phyloP scores from a whole-genome alignment of 495 filamentous ascomycete genomes.

The Talaromyces stipitatus region DNA sequence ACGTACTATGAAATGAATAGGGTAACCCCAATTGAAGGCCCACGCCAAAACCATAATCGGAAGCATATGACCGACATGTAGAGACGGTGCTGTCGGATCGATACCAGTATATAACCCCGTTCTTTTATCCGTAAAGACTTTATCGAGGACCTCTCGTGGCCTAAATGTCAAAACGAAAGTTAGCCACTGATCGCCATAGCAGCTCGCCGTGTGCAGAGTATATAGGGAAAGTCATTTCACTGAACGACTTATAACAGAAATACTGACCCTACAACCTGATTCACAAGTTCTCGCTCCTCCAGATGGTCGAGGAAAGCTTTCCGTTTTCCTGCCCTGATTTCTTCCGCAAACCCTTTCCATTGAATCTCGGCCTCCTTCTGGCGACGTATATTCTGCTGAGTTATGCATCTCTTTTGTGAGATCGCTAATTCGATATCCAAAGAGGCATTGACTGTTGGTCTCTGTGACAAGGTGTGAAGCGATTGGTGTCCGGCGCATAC shows the following conservation, averaged over 20 bases:
- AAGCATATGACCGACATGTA: slow-evolving; percentile 89
- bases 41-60: slow-evolving; percentile 93
- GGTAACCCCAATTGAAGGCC: slow-evolving; percentile 80
- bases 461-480: background rate
- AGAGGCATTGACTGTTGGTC: background rate
- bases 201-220: background rate
- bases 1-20: slow-evolving; percentile 59
- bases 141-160: slow-evolving; percentile 57
- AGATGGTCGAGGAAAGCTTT: slow-evolving; percentile 61
- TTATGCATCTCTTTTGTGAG: slow-evolving; percentile 39
- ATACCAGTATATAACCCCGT: slow-evolving; percentile 82
- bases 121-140: slow-evolving; percentile 59
- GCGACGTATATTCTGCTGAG: slow-evolving; percentile 40
- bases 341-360: slow-evolving; percentile 49
- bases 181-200: background rate
- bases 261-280: slow-evolving; percentile 73
- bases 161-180: slow-evolving; percentile 21
- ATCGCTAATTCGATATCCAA: background rate
- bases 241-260: background rate
- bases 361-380: slow-evolving; percentile 43
- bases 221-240: background rate
- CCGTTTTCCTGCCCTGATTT: slow-evolving; percentile 52
- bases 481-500: slow-evolving; percentile 1
- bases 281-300: slow-evolving; percentile 72
- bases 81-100: slow-evolving; percentile 83